These are phyloP conservation scores for Echites panduratus DNA, from an alignment of 257 asterid genomes.

Conservation along the genomic window DNA sequence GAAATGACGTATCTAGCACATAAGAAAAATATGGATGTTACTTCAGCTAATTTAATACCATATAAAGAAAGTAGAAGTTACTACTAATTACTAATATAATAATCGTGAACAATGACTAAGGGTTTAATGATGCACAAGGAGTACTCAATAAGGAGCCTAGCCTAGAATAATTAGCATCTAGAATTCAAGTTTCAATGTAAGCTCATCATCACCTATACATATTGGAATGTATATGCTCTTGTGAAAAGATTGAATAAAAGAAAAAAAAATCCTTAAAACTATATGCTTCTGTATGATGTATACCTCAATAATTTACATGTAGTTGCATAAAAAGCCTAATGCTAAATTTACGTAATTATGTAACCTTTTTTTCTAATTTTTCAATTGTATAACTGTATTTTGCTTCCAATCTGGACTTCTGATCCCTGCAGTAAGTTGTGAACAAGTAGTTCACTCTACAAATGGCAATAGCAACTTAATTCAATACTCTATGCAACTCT, in stretches of 20 bases:
- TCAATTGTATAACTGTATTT: slow-evolving; percentile 11
- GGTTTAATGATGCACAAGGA: too few species aligned
- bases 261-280: not conserved
- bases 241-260: not conserved
- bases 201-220: too few species aligned
- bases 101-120: too few species aligned
- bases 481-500: slow-evolving; percentile 17
- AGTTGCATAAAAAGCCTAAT: not conserved
- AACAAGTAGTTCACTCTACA: not conserved
- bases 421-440: slow-evolving; percentile 1
- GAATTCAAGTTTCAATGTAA: too few species aligned
- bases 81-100: too few species aligned
- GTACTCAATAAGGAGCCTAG: too few species aligned
- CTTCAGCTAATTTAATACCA: too few species aligned
- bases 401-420: slow-evolving; percentile 15
- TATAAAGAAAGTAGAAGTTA: too few species aligned
- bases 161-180: too few species aligned
- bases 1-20: too few species aligned
- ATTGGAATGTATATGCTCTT: too few species aligned
- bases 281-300: not conserved
- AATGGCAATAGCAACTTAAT: slow-evolving; percentile 8
- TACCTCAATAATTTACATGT: slow-evolving; percentile 15
- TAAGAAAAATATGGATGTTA: too few species aligned
- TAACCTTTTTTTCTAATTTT: slow-evolving; percentile 6
- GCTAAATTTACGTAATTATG: slow-evolving; percentile 22